Percentiles rank a stretch among this genome's conserved stretches.
Conservation (phyloP, 2,329 filamentous ascomycete species). For the Fusarium veterinarium region DNA sequence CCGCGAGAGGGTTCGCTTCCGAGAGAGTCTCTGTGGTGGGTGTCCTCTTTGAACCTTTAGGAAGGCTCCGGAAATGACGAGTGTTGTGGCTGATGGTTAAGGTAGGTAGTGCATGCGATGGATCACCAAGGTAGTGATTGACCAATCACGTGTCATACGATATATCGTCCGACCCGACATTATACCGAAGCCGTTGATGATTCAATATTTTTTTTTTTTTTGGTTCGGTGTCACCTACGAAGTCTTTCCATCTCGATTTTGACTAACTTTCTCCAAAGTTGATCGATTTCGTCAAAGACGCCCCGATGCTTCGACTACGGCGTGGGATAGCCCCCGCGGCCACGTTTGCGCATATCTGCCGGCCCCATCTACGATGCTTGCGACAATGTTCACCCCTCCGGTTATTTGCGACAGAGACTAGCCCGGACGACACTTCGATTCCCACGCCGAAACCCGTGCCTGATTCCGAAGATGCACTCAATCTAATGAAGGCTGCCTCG, state of each 20-base stretch:
- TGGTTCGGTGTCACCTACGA: neutral
- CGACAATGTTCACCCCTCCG: conserved; percentile 16
- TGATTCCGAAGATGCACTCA: neutral
- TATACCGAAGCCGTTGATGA: conserved; percentile 31
- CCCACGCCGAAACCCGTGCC: neutral
- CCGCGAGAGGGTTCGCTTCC: conserved; percentile 25
- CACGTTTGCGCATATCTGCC: conserved; percentile 14
- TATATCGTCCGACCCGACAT: conserved; percentile 12
- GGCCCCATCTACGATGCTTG: conserved; percentile 10
- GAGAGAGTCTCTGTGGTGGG: conserved; percentile 23
- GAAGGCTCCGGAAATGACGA: conserved; percentile 37
- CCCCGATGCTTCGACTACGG: conserved; percentile 47
- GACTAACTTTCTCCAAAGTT: conserved; percentile 12
- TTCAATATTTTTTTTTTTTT: conserved; percentile 35
- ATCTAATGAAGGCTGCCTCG: neutral
- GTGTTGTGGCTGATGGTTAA: conserved; percentile 7
- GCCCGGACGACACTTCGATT: neutral
- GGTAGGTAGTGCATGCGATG: neutral
- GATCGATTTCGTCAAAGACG: conserved; percentile 7
- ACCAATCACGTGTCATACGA: conserved; percentile 34
- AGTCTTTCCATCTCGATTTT: neutral
- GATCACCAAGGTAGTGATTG: neutral
- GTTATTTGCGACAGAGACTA: conserved; percentile 30
- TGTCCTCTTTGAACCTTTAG: conserved; percentile 33
- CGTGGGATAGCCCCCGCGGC: conserved; percentile 32